Percentiles rank a stretch among this genome's conserved stretches.
phyloP scores from a whole-genome alignment of 148 eudicot genomes.

The Oxyria digyna region DNA sequence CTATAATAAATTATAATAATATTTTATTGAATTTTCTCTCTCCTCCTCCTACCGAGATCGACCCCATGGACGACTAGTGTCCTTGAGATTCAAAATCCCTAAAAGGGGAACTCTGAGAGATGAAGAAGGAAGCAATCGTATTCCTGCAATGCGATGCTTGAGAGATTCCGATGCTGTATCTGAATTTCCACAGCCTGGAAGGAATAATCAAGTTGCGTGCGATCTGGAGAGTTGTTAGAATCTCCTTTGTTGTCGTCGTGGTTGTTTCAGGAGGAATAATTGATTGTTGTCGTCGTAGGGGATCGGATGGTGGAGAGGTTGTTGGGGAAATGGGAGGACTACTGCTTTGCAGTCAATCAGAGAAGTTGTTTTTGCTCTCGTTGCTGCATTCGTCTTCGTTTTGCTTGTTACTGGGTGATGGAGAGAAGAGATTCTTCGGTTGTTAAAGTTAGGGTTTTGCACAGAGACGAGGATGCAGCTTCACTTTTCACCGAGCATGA shows the following conservation, averaged over 20 bases:
- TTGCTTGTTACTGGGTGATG: background rate
- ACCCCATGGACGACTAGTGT: constrained; percentile 3
- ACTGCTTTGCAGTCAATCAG: background rate
- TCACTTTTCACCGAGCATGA: constrained; percentile 96
- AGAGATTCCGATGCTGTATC: background rate
- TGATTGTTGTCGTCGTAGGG: background rate
- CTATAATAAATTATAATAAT: no score
- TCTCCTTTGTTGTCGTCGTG: background rate
- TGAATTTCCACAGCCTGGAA: constrained; percentile 1
- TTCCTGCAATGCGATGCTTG: constrained; percentile 3
- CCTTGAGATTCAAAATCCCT: constrained; percentile 6
- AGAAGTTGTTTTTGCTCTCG: background rate
- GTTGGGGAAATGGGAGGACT: constrained; percentile 8
- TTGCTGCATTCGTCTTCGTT: background rate
- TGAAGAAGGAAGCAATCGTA: constrained; percentile 6
- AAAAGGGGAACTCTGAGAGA: background rate
- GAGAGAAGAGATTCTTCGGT: constrained; percentile 8
- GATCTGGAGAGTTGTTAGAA: background rate
- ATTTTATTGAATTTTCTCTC: constrained; percentile 4
- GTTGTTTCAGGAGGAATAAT: background rate
- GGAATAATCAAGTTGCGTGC: constrained; percentile 4
- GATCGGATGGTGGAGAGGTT: constrained; percentile 10
- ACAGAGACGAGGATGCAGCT: constrained; percentile 82
- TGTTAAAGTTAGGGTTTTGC: constrained; percentile 11
- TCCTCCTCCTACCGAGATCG: background rate